These are phyloP conservation scores for Chaetomiaceae sp. DNA, from an alignment of 2,329 filamentous ascomycete species.

Conservation along the genomic window DNA sequence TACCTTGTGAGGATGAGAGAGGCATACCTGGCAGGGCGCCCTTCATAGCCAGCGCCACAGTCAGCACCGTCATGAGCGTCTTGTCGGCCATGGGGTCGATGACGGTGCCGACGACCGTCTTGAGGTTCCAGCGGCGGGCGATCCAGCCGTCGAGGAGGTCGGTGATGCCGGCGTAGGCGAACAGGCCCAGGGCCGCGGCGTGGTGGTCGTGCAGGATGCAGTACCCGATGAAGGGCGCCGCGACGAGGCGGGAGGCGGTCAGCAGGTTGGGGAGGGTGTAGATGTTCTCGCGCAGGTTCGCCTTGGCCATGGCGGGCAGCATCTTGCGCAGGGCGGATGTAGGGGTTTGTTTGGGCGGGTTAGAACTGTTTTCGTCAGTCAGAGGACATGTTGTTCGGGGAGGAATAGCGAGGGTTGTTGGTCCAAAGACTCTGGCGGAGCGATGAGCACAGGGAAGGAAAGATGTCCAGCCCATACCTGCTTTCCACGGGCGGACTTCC, in stretches of 20 bases:
- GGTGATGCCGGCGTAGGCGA: constrained; percentile 86
- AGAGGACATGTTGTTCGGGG: not conserved
- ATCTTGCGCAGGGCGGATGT: constrained; percentile 28
- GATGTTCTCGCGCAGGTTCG: constrained; percentile 72
- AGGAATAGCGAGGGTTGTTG: not conserved
- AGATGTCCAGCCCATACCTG: constrained; percentile 2
- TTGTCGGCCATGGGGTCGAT: constrained; percentile 98
- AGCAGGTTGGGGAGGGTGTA: constrained; percentile 95
- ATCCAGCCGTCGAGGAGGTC: constrained; percentile 94
- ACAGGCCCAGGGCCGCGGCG: constrained; percentile 74
- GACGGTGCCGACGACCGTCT: constrained; percentile 90
- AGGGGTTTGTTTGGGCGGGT: not conserved
- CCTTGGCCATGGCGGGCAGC: constrained; percentile 27
- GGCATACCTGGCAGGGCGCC: constrained; percentile 70
- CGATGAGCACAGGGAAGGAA: not conserved
- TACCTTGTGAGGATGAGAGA: not conserved
- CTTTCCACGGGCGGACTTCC: not conserved
- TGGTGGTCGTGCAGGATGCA: constrained; percentile 81
- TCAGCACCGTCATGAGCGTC: constrained; percentile 87
- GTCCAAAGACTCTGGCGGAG: too few relatives aligned
- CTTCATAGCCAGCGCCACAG: constrained; percentile 77
- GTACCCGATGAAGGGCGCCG: constrained; percentile 83
- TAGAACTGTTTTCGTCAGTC: not conserved
- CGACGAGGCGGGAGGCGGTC: constrained; percentile 78
- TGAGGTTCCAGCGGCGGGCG: constrained; percentile 77